These are phyloP conservation scores for Tetrapisispora arboricola DNA, from an alignment of 805 yeast species.

Conservation along the genomic window DNA sequence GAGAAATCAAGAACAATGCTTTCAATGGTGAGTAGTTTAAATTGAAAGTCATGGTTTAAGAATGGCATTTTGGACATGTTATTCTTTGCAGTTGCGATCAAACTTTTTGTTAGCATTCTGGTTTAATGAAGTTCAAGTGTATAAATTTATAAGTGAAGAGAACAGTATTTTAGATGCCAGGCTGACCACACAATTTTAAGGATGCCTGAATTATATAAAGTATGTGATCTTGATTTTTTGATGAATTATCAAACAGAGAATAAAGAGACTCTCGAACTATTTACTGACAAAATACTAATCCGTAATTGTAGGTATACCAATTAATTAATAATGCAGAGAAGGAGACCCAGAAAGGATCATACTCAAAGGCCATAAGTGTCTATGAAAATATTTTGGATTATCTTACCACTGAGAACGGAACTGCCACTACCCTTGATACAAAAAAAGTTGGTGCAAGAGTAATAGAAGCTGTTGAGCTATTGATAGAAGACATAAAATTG, in stretches of 20 bases:
- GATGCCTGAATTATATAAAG: constrained; percentile 1
- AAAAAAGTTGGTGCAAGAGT: constrained; percentile 4
- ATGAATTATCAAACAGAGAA: no score
- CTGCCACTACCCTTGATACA: background rate
- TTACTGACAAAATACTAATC: no score
- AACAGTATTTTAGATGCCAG: no score
- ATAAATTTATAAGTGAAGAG: no score
- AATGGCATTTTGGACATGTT: no score
- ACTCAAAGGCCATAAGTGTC: constrained; percentile 13
- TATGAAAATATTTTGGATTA: constrained; percentile 3
- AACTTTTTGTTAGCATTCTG: no score
- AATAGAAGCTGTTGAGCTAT: constrained; percentile 5
- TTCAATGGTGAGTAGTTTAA: no score
- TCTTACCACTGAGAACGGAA: constrained; percentile 1
- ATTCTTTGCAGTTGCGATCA: no score
- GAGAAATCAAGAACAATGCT: no score
- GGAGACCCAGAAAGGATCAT: constrained; percentile 32
- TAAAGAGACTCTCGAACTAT: no score
- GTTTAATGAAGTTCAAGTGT: no score
- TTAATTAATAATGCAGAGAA: constrained; percentile 45
- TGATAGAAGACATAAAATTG: constrained; percentile 19
- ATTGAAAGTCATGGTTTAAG: no score
- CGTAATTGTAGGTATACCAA: constrained; percentile 43
- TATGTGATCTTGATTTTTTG: background rate
- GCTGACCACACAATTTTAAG: background rate